Evolutionary conservation across 1,139 yeast species (phyloP), one percentile per base, ranked within the genome.

Genomic region (Oligophagozyma castellii): DNA sequence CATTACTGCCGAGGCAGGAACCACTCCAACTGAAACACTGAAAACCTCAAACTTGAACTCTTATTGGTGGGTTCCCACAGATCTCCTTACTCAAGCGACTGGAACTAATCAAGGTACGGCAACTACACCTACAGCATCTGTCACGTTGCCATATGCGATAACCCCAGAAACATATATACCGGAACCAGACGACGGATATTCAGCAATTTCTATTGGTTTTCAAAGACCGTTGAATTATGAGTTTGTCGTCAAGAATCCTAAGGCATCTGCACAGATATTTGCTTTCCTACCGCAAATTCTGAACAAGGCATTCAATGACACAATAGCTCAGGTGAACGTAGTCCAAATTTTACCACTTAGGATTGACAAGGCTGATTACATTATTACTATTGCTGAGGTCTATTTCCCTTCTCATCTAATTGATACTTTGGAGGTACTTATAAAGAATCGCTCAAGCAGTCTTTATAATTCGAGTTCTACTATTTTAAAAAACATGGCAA

Each of bases 301-400:
- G 38, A 51, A 54, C 3, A 62, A 49, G 44, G 76, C 83, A 38
- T 74, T 74, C 45, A 44, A 56, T 14, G 46, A 44, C 5, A 36
- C 50, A 12, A 49, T 53, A 25, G 39, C 54, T 1, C 57, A 65
- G 24, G 67, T 74, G 14, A 48, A 69, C 5, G 80, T 76, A 23
- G 58, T 59, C 36, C 68, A 73, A 52, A 61, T 78, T 43, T 70
- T 75, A 33, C 89, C 92, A 23, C 73, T 67, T 44, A 61, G 71
- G 3, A 66, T 78, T 3, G 27, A 53, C 1, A 51, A 51, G 8
- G 55, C 56, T 26, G 54, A 53, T 31, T 77, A 77, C 49, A 65
- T 77, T 26, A 74, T 76, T 32, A 73, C 86, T 1, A 78, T 78
- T 36, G 89, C 89, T 12, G 80, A 74, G 49, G 78, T 76, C 30